Conservation (phyloP, 1,284 basidiomycete species). For the Mycena citricolor region DNA sequence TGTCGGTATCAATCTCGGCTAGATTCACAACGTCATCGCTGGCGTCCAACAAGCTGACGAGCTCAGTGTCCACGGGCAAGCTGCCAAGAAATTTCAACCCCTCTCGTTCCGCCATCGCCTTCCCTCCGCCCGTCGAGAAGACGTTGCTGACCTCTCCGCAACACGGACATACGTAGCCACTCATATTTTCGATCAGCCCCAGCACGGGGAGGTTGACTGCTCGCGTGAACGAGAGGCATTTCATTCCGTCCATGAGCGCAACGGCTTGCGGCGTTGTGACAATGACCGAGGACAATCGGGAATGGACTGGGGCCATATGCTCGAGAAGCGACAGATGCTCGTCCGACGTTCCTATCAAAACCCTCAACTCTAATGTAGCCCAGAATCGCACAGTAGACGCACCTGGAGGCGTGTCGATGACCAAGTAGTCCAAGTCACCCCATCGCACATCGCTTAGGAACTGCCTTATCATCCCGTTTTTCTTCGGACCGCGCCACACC, state of each 20-base stretch:
- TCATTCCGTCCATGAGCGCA: slow-evolving; percentile 92
- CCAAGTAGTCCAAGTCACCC: slow-evolving; percentile 94
- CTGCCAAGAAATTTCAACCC: slow-evolving; percentile 81
- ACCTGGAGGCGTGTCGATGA: slow-evolving; percentile 98
- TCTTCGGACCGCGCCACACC: slow-evolving; percentile 99
- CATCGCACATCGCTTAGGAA: slow-evolving; percentile 95
- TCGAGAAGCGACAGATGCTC: slow-evolving; percentile 96
- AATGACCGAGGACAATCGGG: slow-evolving; percentile 80
- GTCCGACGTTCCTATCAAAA: slow-evolving; percentile 84
- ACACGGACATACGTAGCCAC: slow-evolving; percentile 96
- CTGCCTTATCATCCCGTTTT: slow-evolving; percentile 99
- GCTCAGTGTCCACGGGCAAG: slow-evolving; percentile 91
- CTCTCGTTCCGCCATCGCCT: slow-evolving; percentile 80
- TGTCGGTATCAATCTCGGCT: slow-evolving; percentile 22
- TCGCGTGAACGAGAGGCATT: slow-evolving; percentile 93
- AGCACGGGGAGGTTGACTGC: slow-evolving; percentile 87
- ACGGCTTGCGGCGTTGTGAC: slow-evolving; percentile 99
- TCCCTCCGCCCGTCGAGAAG: slow-evolving; percentile 93
- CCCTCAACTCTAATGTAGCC: slow-evolving; percentile 22
- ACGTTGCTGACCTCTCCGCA: slow-evolving; percentile 93
- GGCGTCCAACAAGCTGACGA: slow-evolving; percentile 87
- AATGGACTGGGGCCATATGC: slow-evolving; percentile 85
- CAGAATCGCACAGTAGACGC: slow-evolving; percentile 17
- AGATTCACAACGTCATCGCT: slow-evolving; percentile 41
- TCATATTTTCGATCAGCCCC: slow-evolving; percentile 98